Evolutionary conservation across 2,329 filamentous ascomycete genomes (phyloP).

Genomic region (Ascocoryne sarcoides): DNA sequence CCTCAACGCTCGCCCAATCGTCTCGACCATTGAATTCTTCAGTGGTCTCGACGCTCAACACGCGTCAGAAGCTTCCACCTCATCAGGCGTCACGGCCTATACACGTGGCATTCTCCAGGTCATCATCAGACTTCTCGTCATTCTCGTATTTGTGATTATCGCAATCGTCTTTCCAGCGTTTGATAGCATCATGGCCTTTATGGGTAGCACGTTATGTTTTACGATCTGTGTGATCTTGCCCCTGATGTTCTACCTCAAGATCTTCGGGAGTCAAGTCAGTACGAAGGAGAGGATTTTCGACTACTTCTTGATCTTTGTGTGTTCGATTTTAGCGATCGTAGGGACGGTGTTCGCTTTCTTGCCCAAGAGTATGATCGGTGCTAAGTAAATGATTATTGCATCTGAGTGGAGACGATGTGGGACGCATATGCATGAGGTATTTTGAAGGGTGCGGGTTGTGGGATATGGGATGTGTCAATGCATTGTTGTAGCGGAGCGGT

Average conservation of each 20-base stretch:
- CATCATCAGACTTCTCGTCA: conserved; percentile 54
- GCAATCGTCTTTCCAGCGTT: conserved; percentile 62
- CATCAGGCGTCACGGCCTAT: conserved; percentile 46
- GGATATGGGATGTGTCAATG: no score
- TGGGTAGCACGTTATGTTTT: conserved; percentile 86
- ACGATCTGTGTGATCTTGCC: conserved; percentile 91
- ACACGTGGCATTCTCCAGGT: conserved; percentile 51
- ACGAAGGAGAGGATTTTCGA: conserved; percentile 54
- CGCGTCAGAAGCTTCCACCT: conserved; percentile 37
- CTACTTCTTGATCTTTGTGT: conserved; percentile 61
- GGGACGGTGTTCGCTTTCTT: conserved; percentile 86
- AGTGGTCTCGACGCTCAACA: conserved; percentile 48
- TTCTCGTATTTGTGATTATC: conserved; percentile 66
- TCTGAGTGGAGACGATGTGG: no score
- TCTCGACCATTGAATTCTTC: conserved; percentile 75
- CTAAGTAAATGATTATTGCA: conserved; percentile 34
- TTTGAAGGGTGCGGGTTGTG: no score
- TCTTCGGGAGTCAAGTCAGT: conserved; percentile 68
- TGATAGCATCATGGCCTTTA: conserved; percentile 64
- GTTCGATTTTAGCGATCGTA: conserved; percentile 58
- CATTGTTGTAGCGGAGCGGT: no score
- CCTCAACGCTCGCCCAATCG: conserved; percentile 78
- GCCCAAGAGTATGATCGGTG: conserved; percentile 64
- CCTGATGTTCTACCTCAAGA: conserved; percentile 79
- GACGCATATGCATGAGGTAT: no score